Evolutionary conservation across 768 basidiomycete species (phyloP), one percentile per base, ranked within the genome.

Genomic region (Melanogaster broomeanus): DNA sequence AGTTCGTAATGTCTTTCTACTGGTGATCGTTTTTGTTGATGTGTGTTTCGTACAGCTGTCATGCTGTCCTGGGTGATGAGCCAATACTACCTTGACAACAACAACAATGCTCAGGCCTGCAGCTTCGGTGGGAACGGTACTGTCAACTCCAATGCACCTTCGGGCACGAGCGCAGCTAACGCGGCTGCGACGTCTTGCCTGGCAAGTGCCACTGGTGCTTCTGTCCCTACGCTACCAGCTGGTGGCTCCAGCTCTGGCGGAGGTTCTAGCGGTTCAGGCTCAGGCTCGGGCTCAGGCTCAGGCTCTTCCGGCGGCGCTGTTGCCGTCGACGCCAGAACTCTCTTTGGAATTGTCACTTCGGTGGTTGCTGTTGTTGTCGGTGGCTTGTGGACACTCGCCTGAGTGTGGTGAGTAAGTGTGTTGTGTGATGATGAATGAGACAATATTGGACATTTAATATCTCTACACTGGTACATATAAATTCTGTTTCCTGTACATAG

Each of bases 101-200:
- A 79, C 66, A 78, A 80, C 55, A 72, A 84, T 48, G 62, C 72
- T 16, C 73, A 79, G 45, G 76, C 89, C 8, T 96, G 93, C 72
- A 81, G 79, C 73, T 96, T 97, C 65, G 68, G 69, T 46, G 92
- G 93, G 8, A 97, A 97, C 63, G 93, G 85, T 6, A 91, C 90
- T 15, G 74, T 91, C 56, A 89, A 90, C 61, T 11, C 73, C 15
- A 64, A 62, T 3, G 81, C 82, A 15, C 77, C 86, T 27, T 64
- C 85, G 7, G 63, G 67, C 42, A 71, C 70, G 15, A 70, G 77
- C 10, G 75, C 76, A 25, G 81, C 82, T 37, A 73, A 73, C 50
- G 70, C 82, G 33, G 86, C 80, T 35, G 85, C 79, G 21, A 79
- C 73, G 48, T 85, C 87, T 13, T 93, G 90, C 63, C 69, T 90